Evolutionary conservation across 805 yeast species (phyloP).

Genomic region (Ogataea paradorogensis): DNA sequence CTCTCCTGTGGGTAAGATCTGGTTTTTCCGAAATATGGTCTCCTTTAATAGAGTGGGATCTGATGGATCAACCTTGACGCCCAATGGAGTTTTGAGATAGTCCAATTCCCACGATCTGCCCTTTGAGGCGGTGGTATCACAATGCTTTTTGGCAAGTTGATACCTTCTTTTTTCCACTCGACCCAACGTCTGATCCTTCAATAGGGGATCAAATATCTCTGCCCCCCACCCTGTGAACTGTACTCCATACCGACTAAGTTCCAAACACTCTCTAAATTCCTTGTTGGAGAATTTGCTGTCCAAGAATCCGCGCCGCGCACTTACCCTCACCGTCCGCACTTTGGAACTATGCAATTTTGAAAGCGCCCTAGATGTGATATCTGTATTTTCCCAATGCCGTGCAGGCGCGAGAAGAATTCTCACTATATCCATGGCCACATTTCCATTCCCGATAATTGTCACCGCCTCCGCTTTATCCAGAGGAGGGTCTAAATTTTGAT

Average conservation of each 20-base stretch:
- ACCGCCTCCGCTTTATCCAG: slow-evolving; percentile 61
- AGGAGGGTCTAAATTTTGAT: slow-evolving; percentile 48
- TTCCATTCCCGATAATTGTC: slow-evolving; percentile 92
- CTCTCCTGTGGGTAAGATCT: slow-evolving; percentile 34
- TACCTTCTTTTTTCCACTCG: slow-evolving; percentile 65
- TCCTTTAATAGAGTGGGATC: slow-evolving; percentile 40
- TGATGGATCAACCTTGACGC: slow-evolving; percentile 38
- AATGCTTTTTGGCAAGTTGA: slow-evolving; percentile 56
- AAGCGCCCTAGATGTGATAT: slow-evolving; percentile 64
- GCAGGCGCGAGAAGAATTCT: slow-evolving; percentile 66
- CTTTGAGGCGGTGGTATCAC: slow-evolving; percentile 11
- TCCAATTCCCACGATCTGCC: slow-evolving; percentile 58
- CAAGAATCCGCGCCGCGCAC: slow-evolving; percentile 81
- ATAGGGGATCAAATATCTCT: slow-evolving; percentile 33
- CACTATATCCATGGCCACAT: slow-evolving; percentile 91
- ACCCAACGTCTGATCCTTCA: slow-evolving; percentile 34
- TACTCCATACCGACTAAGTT: slow-evolving; percentile 47
- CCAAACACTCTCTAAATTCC: slow-evolving; percentile 82
- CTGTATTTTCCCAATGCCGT: slow-evolving; percentile 61
- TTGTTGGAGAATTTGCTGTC: slow-evolving; percentile 91
- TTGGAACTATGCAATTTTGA: slow-evolving; percentile 46
- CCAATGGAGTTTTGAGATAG: slow-evolving; percentile 65
- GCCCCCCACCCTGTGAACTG: slow-evolving; percentile 47
- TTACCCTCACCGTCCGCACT: slow-evolving; percentile 65
- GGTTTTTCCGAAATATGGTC: slow-evolving; percentile 49